phyloP scores from a whole-genome alignment of 2,329 filamentous ascomycete species.

The Pestalotiopsis sp. region DNA sequence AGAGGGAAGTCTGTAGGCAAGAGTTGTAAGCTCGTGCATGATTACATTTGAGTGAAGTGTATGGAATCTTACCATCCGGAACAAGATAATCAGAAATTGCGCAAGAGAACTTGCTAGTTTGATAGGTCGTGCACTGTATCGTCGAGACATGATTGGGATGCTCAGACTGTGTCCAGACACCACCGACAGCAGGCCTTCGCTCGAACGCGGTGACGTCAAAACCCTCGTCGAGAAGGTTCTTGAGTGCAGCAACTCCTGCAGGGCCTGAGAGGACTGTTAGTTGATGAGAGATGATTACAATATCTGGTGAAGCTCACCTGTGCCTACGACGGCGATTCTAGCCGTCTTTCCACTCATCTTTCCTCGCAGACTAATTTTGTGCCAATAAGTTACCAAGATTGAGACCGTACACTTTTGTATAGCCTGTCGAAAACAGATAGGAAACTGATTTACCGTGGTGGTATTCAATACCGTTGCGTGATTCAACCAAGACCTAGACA shows the following conservation, averaged over 20 bases:
- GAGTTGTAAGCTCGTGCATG: neutral
- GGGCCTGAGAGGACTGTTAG: neutral
- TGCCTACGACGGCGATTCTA: conserved; percentile 1
- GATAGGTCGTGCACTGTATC: neutral
- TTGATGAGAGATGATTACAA: neutral
- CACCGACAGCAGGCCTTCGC: neutral
- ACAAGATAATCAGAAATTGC: conserved; percentile 3
- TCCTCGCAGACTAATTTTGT: neutral
- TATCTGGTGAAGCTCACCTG: neutral
- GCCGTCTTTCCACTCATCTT: neutral
- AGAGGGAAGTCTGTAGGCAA: neutral
- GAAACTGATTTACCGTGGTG: neutral
- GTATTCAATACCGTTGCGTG: neutral
- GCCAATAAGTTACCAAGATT: neutral
- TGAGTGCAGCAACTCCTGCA: neutral
- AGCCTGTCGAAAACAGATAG: neutral
- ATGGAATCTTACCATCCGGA: neutral
- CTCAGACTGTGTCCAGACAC: neutral
- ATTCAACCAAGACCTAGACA: neutral
- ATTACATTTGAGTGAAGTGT: neutral
- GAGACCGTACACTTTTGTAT: neutral
- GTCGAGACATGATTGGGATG: neutral
- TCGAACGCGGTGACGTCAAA: conserved; percentile 6
- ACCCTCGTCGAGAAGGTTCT: neutral
- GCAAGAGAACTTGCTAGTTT: conserved; percentile 4